These are phyloP conservation scores for Serendipita vermifera DNA, from an alignment of 768 basidiomycete genomes.

Conservation along the genomic window DNA sequence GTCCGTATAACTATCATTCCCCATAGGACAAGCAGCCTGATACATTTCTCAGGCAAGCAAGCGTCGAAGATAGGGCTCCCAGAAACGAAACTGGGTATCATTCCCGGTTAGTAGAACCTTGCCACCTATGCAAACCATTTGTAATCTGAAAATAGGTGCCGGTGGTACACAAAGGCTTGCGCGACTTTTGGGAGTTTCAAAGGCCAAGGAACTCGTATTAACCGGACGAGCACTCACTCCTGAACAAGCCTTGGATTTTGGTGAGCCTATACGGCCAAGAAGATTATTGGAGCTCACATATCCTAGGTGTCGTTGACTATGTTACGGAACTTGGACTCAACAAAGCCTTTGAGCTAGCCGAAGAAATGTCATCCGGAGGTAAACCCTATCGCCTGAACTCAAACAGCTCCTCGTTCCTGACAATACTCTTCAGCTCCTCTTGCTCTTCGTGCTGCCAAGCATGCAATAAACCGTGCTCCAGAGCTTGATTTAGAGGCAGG, in stretches of 20 bases:
- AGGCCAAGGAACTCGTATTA: constrained; percentile 78
- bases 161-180: constrained; percentile 79
- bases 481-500: constrained; percentile 71
- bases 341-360: constrained; percentile 54
- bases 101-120: constrained; percentile 47
- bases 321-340: constrained; percentile 46
- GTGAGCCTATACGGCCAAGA: constrained; percentile 31
- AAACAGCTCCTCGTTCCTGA: not conserved
- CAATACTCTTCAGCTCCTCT: constrained; percentile 50
- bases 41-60: constrained; percentile 14
- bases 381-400: constrained; percentile 13
- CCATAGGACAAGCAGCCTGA: not conserved
- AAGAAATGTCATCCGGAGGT: constrained; percentile 59
- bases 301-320: constrained; percentile 70
- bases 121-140: no score
- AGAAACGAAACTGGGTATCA: constrained; percentile 65
- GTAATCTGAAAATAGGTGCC: constrained; percentile 38
- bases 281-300: not conserved
- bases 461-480: constrained; percentile 67
- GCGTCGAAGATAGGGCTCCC: constrained; percentile 84
- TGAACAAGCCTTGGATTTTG: constrained; percentile 54
- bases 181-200: constrained; percentile 61
- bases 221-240: constrained; percentile 61
- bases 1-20: constrained; percentile 30
- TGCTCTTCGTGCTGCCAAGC: constrained; percentile 78